Evolutionary conservation across 352 stramenopile species (phyloP).

Genomic region (Pythium sp.): DNA sequence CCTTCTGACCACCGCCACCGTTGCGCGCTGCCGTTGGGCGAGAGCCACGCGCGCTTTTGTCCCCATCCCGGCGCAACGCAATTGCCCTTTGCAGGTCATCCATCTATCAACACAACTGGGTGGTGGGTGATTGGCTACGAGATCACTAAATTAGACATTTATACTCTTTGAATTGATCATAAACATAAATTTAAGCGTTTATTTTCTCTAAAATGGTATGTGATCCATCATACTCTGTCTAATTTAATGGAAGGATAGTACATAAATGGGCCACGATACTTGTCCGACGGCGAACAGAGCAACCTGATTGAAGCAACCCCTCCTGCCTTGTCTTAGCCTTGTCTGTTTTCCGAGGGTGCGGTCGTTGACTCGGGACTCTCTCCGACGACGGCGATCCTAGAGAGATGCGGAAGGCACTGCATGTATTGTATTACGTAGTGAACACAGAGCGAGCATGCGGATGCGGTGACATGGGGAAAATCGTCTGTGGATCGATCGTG

Average conservation of each 20-base stretch:
- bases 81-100: not conserved
- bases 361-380: not conserved
- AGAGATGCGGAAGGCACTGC: not conserved
- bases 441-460: too few relatives aligned
- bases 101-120: not conserved
- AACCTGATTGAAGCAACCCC: not conserved
- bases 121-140: not conserved
- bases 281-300: not conserved
- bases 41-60: slow-evolving; percentile 6
- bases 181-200: not conserved
- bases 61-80: not conserved
- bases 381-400: not conserved
- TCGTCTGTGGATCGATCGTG: too few relatives aligned
- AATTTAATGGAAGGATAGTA: not conserved
- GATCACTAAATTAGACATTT: not conserved
- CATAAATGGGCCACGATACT: not conserved
- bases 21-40: not conserved
- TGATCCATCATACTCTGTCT: not conserved
- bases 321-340: not conserved
- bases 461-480: too few relatives aligned
- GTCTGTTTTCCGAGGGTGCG: not conserved
- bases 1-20: slow-evolving; percentile 34
- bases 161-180: not conserved
- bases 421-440: too few relatives aligned
- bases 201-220: not conserved